These are phyloP conservation scores for Gentiana macrophylla DNA, from an alignment of 257 asterid genomes.

Conservation along the genomic window DNA sequence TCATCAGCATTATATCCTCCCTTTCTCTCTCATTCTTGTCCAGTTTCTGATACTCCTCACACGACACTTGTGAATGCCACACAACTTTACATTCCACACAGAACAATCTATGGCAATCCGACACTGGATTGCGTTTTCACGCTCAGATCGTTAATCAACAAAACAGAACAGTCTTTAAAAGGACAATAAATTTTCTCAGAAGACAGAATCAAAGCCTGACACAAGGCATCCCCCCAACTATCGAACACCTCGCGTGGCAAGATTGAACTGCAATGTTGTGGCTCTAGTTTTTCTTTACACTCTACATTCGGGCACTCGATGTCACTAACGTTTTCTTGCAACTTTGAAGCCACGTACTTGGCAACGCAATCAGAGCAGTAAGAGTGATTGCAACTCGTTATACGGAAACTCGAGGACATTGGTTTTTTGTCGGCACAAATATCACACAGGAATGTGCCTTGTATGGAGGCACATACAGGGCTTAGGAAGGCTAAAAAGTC, in stretches of 20 bases:
- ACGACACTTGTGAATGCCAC: conserved; percentile 45
- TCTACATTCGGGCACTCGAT: no score
- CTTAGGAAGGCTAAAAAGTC: background rate
- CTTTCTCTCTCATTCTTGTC: conserved; percentile 10
- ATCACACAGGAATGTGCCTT: background rate
- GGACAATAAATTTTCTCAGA: conserved; percentile 58
- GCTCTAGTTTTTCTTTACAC: conserved; percentile 39
- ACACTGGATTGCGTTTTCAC: conserved; percentile 22
- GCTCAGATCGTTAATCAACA: conserved; percentile 31
- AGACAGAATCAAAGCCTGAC: conserved; percentile 45
- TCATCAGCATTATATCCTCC: conserved; percentile 10
- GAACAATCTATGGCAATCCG: conserved; percentile 45
- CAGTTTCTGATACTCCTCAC: conserved; percentile 15
- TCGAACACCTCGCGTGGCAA: conserved; percentile 49
- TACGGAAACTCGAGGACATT: no score
- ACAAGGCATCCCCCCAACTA: conserved; percentile 65
- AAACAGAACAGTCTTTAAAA: conserved; percentile 47
- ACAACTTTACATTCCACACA: conserved; percentile 56
- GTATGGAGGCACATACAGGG: conserved; percentile 12
- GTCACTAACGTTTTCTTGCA: no score
- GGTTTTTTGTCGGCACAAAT: no score
- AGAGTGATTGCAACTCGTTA: no score
- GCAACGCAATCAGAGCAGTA: no score
- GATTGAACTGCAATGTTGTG: conserved; percentile 41
- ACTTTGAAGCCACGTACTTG: no score